These are phyloP conservation scores for Flaveria bidentis DNA, from an alignment of 129 eudicot genomes.

Conservation along the genomic window DNA sequence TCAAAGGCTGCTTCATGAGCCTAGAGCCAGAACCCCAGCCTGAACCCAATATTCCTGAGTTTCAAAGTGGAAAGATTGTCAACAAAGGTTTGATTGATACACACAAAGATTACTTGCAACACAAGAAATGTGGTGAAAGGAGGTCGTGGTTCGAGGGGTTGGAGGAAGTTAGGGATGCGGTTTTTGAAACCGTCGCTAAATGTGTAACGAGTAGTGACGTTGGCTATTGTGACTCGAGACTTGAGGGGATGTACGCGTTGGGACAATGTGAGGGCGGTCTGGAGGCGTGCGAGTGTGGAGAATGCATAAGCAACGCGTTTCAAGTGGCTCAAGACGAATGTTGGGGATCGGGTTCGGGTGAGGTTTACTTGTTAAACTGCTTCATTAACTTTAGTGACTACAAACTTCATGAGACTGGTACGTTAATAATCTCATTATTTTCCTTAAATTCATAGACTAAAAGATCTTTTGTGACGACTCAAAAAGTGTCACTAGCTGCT, in stretches of 20 bases:
- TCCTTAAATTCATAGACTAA: background rate
- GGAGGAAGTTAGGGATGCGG: slow-evolving; percentile 33
- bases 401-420: slow-evolving; percentile 20
- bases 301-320: slow-evolving; percentile 49
- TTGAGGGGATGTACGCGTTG: slow-evolving; percentile 35
- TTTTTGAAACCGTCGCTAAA: slow-evolving; percentile 35
- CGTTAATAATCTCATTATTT: background rate
- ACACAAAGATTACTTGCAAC: slow-evolving; percentile 35
- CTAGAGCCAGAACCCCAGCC: slow-evolving; percentile 32
- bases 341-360: slow-evolving; percentile 48
- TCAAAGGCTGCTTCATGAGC: slow-evolving; percentile 51
- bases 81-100: slow-evolving; percentile 22
- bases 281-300: slow-evolving; percentile 57
- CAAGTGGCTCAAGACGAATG: slow-evolving; percentile 60
- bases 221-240: slow-evolving; percentile 42
- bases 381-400: slow-evolving; percentile 42
- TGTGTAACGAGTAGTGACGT: slow-evolving; percentile 37
- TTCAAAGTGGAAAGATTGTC: slow-evolving; percentile 1
- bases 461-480: background rate
- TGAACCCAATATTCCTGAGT: background rate
- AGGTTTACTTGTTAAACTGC: slow-evolving; percentile 50
- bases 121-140: slow-evolving; percentile 42
- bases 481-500: too few species aligned
- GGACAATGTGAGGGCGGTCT: slow-evolving; percentile 56
- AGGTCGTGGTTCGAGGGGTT: slow-evolving; percentile 16